phyloP scores from a whole-genome alignment of 2,329 filamentous ascomycete genomes.

The Periconia macrospinosa region DNA sequence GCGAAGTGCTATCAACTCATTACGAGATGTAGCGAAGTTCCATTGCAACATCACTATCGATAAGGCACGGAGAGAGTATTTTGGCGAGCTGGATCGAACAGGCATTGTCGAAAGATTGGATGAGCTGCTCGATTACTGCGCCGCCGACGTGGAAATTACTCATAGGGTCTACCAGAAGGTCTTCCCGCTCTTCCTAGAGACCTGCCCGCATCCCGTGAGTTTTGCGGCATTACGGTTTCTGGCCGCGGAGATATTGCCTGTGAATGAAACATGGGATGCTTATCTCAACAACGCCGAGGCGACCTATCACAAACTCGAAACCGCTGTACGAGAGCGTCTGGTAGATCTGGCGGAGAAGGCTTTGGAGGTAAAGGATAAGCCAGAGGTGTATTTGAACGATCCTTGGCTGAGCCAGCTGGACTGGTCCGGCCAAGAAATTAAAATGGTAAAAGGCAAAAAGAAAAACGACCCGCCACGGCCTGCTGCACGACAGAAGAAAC shows the following conservation, averaged over 20 bases:
- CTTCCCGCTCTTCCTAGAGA: slow-evolving; percentile 84
- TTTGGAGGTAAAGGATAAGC: slow-evolving; percentile 69
- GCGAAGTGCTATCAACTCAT: slow-evolving; percentile 89
- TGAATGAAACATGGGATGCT: slow-evolving; percentile 82
- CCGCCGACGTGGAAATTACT: slow-evolving; percentile 88
- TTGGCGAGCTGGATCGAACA: slow-evolving; percentile 75
- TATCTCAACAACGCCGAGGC: slow-evolving; percentile 84
- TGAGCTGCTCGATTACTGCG: slow-evolving; percentile 88
- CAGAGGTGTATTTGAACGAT: slow-evolving; percentile 72
- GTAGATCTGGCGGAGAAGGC: slow-evolving; percentile 75
- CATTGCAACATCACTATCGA: slow-evolving; percentile 91
- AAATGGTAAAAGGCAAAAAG: slow-evolving; percentile 88
- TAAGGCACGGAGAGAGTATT: slow-evolving; percentile 83
- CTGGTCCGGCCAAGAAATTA: slow-evolving; percentile 92
- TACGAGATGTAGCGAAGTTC: slow-evolving; percentile 94
- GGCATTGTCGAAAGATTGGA: slow-evolving; percentile 74
- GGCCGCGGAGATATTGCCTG: slow-evolving; percentile 89
- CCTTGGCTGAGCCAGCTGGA: slow-evolving; percentile 93
- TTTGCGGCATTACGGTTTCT: slow-evolving; percentile 92
- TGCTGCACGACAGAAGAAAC: slow-evolving; percentile 83
- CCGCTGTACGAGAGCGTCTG: slow-evolving; percentile 77
- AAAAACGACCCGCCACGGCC: slow-evolving; percentile 79
- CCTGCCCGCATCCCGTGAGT: slow-evolving; percentile 94
- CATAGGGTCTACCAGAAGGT: slow-evolving; percentile 94
- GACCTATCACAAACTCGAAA: slow-evolving; percentile 76